Percentiles rank a stretch among this genome's conserved stretches.
Conservation (phyloP, 2,329 filamentous ascomycete species). For the Huntiella savannae region DNA sequence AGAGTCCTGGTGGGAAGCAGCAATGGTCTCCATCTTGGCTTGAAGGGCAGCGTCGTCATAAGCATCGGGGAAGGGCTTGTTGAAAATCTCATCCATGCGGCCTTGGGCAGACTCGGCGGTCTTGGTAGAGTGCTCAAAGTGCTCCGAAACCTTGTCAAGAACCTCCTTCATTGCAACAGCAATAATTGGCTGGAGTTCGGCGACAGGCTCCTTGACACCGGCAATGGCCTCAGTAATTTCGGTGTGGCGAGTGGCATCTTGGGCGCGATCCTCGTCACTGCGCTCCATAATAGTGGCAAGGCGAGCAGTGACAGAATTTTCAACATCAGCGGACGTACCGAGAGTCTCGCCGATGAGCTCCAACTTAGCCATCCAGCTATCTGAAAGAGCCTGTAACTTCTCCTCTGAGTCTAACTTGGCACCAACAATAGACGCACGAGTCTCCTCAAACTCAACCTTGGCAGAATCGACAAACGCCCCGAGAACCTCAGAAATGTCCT, state of each 20-base stretch:
- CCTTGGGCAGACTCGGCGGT: conserved; percentile 36
- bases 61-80: conserved; percentile 37
- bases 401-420: conserved; percentile 71
- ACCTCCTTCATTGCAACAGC: conserved; percentile 73
- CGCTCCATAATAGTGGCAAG: conserved; percentile 52
- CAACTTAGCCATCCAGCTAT: conserved; percentile 31
- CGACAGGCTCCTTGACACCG: conserved; percentile 55
- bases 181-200: conserved; percentile 75
- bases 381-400: conserved; percentile 43
- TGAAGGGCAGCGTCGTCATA: conserved; percentile 32
- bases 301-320: conserved; percentile 44
- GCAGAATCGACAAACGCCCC: conserved; percentile 57
- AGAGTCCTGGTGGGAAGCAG: conserved; percentile 8
- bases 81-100: conserved; percentile 40
- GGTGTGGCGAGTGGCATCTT: conserved; percentile 54
- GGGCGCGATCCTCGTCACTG: conserved; percentile 54
- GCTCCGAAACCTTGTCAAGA: conserved; percentile 61
- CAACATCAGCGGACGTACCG: conserved; percentile 67
- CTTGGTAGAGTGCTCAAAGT: conserved; percentile 72
- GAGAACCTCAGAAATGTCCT: conserved; percentile 39
- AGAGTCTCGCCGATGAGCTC: conserved; percentile 43
- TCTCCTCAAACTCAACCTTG: conserved; percentile 73
- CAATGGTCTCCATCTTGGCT: conserved; percentile 10
- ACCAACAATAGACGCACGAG: conserved; percentile 59
- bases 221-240: conserved; percentile 61